phyloP scores from a whole-genome alignment of 345 rosid species.

The Bruguiera gymnorhiza region DNA sequence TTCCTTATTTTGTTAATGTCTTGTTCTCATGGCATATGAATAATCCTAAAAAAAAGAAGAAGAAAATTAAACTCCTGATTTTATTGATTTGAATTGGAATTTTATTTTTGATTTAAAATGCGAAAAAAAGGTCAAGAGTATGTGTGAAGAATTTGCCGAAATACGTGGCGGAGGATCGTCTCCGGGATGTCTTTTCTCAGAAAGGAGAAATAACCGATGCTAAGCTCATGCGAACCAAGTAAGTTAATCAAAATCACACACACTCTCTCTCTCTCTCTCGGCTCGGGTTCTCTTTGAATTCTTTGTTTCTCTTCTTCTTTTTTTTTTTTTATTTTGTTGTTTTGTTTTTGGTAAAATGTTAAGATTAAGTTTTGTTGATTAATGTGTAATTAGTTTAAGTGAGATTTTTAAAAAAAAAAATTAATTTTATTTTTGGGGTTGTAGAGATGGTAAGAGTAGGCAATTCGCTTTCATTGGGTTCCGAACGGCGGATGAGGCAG shows the following conservation, averaged over 20 bases:
- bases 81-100: too few relatives aligned
- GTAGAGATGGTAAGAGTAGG: constrained; percentile 79
- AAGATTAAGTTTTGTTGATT: neutral
- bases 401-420: neutral
- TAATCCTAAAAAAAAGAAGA: too few relatives aligned
- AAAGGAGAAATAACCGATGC: constrained; percentile 84
- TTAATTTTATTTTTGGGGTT: neutral
- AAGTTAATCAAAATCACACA: constrained; percentile 1
- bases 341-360: neutral
- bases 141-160: constrained; percentile 81
- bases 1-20: too few relatives aligned
- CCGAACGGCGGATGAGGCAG: constrained; percentile 66
- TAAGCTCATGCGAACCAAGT: constrained; percentile 75
- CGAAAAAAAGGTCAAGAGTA: constrained; percentile 60
- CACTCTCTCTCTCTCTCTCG: neutral
- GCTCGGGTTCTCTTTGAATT: neutral
- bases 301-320: neutral
- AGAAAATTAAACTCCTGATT: too few relatives aligned
- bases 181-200: constrained; percentile 64
- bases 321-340: neutral
- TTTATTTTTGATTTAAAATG: too few relatives aligned
- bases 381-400: neutral
- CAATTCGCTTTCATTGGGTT: constrained; percentile 86
- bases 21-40: too few relatives aligned
- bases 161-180: constrained; percentile 54